phyloP scores from a whole-genome alignment of 768 basidiomycete species.

The Amanita muscaria region DNA sequence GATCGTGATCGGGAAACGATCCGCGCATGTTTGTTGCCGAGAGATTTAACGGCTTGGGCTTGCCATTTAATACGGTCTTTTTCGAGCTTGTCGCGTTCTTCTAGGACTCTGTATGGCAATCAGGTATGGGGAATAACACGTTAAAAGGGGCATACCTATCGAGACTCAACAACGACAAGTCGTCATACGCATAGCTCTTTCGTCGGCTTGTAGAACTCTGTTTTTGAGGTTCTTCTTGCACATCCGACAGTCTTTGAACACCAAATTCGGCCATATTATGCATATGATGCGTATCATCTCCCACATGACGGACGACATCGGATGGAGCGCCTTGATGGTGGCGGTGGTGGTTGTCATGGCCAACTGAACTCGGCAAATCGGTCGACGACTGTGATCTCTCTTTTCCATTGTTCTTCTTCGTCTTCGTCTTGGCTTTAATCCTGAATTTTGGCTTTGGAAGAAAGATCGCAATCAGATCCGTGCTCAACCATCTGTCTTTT shows the following conservation, averaged over 20 bases:
- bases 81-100: conserved; percentile 53
- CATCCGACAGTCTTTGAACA: neutral
- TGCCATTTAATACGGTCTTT: conserved; percentile 62
- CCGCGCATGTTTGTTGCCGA: conserved; percentile 57
- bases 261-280: neutral
- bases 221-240: neutral
- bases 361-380: conserved; percentile 16
- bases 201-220: conserved; percentile 29
- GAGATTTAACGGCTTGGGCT: conserved; percentile 48
- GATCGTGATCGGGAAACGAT: conserved; percentile 55
- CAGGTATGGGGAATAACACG: conserved; percentile 3
- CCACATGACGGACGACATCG: too few relatives aligned
- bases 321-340: too few relatives aligned
- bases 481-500: conserved; percentile 59
- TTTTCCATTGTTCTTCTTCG: neutral
- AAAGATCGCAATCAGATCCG: conserved; percentile 62
- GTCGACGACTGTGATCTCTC: conserved; percentile 35
- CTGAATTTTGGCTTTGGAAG: conserved; percentile 70
- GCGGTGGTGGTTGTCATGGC: neutral
- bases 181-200: conserved; percentile 53
- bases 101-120: conserved; percentile 46
- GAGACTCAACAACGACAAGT: conserved; percentile 52
- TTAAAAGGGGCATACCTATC: conserved; percentile 26
- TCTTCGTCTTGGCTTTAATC: conserved; percentile 15
- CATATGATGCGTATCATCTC: too few relatives aligned